Percentiles rank a stretch among this genome's conserved stretches.
phyloP scores from a whole-genome alignment of 192 early-diverging fungal species.

The Backusella morwellensis region DNA sequence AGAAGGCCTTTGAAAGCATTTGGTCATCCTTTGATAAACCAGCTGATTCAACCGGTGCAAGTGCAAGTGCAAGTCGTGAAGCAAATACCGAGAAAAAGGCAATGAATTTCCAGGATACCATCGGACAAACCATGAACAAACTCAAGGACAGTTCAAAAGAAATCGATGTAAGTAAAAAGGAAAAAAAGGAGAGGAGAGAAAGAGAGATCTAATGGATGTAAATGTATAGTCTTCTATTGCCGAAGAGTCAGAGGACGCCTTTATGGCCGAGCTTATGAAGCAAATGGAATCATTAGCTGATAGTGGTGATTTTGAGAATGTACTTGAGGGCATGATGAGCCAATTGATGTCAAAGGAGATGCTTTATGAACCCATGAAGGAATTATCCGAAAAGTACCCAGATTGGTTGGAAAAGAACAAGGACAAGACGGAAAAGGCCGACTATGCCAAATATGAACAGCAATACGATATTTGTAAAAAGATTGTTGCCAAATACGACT shows the following conservation, averaged over 20 bases:
- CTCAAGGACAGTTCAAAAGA: constrained; percentile 82
- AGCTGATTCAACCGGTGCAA: neutral
- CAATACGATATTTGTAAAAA: constrained; percentile 77
- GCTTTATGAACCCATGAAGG: constrained; percentile 94
- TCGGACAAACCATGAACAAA: constrained; percentile 88
- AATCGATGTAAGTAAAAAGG: constrained; percentile 65
- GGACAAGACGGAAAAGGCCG: constrained; percentile 61
- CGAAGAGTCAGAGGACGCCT: constrained; percentile 49
- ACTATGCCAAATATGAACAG: constrained; percentile 72
- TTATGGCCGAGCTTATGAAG: constrained; percentile 79
- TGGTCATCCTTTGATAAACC: constrained; percentile 43
- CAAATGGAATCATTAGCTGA: constrained; percentile 67
- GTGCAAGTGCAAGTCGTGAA: neutral
- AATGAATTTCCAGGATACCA: constrained; percentile 80
- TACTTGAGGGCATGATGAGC: constrained; percentile 88
- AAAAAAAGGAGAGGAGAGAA: neutral
- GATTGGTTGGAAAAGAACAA: constrained; percentile 83
- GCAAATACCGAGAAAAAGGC: constrained; percentile 15
- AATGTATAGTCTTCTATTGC: constrained; percentile 43
- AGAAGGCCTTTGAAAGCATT: constrained; percentile 53
- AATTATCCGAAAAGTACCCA: constrained; percentile 85
- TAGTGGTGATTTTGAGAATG: constrained; percentile 76
- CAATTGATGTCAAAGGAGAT: constrained; percentile 93
- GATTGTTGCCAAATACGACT: constrained; percentile 84
- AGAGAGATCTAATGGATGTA: neutral